Percentiles rank a stretch among this genome's conserved stretches.
Evolutionary conservation across 139 green algal genomes (phyloP).

Genomic region (Chlorella sorokiniana): DNA sequence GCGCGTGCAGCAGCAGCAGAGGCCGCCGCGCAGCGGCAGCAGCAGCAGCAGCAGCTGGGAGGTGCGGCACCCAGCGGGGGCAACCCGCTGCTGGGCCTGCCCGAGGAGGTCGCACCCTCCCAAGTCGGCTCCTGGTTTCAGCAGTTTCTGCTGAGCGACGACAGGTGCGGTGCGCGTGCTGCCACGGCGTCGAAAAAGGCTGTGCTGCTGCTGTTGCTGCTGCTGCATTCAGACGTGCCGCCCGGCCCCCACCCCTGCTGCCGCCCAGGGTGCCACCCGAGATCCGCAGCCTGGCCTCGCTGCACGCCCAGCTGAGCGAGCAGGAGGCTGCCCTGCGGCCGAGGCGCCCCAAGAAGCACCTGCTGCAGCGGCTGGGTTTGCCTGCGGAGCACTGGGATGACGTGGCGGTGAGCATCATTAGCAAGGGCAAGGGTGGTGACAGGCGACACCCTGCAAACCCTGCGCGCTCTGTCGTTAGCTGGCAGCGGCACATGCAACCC

Average conservation of each 20-base stretch:
- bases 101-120: not conserved
- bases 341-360: not conserved
- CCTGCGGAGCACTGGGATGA: not conserved
- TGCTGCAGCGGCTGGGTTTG: constrained; percentile 1
- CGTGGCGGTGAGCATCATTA: not conserved
- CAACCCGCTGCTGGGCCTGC: not conserved
- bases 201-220: too few relatives aligned
- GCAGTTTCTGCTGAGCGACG: not conserved
- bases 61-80: not conserved
- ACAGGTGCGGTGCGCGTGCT: not conserved
- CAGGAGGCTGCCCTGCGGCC: not conserved
- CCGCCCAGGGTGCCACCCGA: not conserved
- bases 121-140: not conserved
- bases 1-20: not conserved
- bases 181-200: too few relatives aligned
- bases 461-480: not conserved
- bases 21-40: not conserved
- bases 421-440: too few relatives aligned
- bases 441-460: not conserved
- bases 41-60: not conserved
- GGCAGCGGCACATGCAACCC: too few relatives aligned
- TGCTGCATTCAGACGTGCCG: too few relatives aligned
- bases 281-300: not conserved
- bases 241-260: too few relatives aligned
- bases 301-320: not conserved